These are phyloP conservation scores for Pulveroboletus sp. DNA, from an alignment of 768 basidiomycete genomes.

Conservation along the genomic window DNA sequence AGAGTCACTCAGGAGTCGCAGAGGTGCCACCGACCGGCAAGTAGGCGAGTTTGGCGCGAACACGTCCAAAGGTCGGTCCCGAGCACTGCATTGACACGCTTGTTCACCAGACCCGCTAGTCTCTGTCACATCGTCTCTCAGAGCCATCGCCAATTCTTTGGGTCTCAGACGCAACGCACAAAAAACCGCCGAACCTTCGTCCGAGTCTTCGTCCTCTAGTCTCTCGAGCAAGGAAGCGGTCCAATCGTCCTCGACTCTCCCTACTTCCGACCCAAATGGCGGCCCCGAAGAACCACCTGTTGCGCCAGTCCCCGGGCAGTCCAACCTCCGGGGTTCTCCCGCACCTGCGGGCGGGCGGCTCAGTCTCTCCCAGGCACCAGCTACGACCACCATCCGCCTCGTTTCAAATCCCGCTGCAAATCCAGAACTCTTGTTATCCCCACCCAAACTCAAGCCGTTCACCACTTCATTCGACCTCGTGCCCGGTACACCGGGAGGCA, in stretches of 20 bases:
- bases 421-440: conserved; percentile 33
- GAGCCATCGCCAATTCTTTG: conserved; percentile 71
- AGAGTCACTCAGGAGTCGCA: conserved; percentile 35
- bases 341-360: conserved; percentile 60
- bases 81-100: not conserved
- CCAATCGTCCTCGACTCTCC: conserved; percentile 27
- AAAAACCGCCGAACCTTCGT: conserved; percentile 11
- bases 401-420: conserved; percentile 31
- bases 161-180: conserved; percentile 55
- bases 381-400: conserved; percentile 49
- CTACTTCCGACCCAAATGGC: conserved; percentile 25
- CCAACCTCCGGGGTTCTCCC: conserved; percentile 55
- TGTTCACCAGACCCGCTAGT: conserved; percentile 33
- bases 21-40: conserved; percentile 37
- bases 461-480: conserved; percentile 67
- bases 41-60: conserved; percentile 74
- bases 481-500: conserved; percentile 48
- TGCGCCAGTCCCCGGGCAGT: conserved; percentile 59
- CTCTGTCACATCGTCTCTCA: conserved; percentile 71
- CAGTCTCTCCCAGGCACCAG: conserved; percentile 49
- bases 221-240: conserved; percentile 18
- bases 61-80: conserved; percentile 56
- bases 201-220: conserved; percentile 34
- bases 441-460: conserved; percentile 66
- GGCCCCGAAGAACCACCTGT: conserved; percentile 23